Conservation (phyloP, 257 asterid genomes). For the Penstemon newberryi region DNA sequence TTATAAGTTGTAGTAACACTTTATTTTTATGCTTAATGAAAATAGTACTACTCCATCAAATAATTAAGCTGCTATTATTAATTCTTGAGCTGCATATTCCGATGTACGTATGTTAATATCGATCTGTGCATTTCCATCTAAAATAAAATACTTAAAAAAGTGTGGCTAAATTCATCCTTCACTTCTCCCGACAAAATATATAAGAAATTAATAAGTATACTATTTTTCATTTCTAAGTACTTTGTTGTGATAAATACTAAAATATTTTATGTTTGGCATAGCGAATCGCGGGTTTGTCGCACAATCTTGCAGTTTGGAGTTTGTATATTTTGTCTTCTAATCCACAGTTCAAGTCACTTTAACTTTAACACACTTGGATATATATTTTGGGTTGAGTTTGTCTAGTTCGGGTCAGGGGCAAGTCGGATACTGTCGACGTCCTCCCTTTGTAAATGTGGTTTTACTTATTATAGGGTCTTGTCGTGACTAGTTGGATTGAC, state of each 20-base stretch:
- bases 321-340: not conserved
- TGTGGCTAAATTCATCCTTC: conserved; percentile 44
- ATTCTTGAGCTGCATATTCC: not conserved
- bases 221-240: not conserved
- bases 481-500: no score
- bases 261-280: conserved; percentile 31
- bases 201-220: not conserved
- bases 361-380: no score
- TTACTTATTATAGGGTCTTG: no score
- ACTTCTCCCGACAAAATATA: conserved; percentile 25
- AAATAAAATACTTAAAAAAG: conserved; percentile 1
- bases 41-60: not conserved
- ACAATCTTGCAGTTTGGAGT: conserved; percentile 38
- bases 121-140: conserved; percentile 7
- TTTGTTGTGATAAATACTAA: conserved; percentile 4
- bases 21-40: not conserved
- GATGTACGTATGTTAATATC: conserved; percentile 9
- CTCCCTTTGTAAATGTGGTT: no score
- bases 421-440: no score
- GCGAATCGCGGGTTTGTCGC: conserved; percentile 38
- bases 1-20: conserved; percentile 3
- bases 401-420: no score
- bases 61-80: no score
- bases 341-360: not conserved
- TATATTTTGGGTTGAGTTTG: no score